phyloP scores from a whole-genome alignment of 345 rosid species.

The Turnera subulata region DNA sequence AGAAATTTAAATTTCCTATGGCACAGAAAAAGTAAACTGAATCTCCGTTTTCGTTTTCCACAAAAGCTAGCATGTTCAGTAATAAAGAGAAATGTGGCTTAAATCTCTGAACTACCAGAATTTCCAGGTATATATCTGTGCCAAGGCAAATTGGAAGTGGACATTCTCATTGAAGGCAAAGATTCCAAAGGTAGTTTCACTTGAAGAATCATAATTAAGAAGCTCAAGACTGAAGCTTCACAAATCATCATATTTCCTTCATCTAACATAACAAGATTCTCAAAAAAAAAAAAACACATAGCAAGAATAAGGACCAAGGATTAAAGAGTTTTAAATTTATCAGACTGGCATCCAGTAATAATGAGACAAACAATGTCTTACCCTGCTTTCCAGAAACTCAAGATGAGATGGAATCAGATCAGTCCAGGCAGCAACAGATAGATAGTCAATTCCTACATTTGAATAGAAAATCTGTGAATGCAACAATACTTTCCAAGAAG shows the following conservation, averaged over 20 bases:
- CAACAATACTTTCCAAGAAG: too few species aligned
- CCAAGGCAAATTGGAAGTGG: neutral
- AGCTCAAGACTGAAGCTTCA: neutral
- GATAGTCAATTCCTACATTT: slow-evolving; percentile 61
- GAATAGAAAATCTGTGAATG: neutral
- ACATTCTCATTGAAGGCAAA: neutral
- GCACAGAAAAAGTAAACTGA: too few species aligned
- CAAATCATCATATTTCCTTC: neutral
- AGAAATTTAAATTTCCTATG: too few species aligned
- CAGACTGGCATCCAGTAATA: neutral
- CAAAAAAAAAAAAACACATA: neutral
- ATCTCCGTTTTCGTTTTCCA: too few species aligned
- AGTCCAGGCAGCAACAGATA: slow-evolving; percentile 68
- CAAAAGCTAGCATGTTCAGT: too few species aligned
- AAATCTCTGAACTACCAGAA: neutral
- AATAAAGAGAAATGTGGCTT: neutral
- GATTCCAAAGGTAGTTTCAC: too few species aligned
- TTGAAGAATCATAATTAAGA: neutral
- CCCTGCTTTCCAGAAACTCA: slow-evolving; percentile 33
- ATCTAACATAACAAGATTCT: neutral
- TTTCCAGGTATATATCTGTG: neutral
- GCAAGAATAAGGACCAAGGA: too few species aligned
- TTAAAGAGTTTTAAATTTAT: too few species aligned
- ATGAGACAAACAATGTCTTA: slow-evolving; percentile 7
- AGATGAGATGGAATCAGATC: slow-evolving; percentile 42